A percentile compares a stretch with the other conserved stretches of the same genome.
Evolutionary conservation across 225 moss, liverwort and hornwort species (phyloP).

Genomic region (Pleurozium schreberi): DNA sequence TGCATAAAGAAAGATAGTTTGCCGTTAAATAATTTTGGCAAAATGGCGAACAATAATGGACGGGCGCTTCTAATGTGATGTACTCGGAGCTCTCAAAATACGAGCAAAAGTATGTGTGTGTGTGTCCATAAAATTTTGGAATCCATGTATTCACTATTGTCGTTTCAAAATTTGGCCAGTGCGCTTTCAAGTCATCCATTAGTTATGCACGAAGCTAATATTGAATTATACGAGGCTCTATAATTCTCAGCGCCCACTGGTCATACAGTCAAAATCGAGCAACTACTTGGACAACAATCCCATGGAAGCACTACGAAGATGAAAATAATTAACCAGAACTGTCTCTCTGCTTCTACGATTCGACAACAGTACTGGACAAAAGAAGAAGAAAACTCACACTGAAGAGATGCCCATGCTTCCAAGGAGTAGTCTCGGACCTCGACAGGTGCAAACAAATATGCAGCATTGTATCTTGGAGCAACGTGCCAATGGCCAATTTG

Average conservation of each 20-base stretch:
- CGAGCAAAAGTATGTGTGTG: neutral
- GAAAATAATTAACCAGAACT: neutral
- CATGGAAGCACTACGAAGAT: neutral
- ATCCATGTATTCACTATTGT: neutral
- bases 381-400: conserved; percentile 33
- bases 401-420: conserved; percentile 40
- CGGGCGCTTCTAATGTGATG: neutral
- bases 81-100: neutral
- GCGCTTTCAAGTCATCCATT: neutral
- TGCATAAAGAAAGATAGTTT: conserved; percentile 10
- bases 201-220: neutral
- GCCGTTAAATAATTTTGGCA: neutral
- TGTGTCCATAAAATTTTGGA: neutral
- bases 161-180: neutral
- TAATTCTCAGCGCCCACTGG: neutral
- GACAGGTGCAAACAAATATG: conserved; percentile 39
- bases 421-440: conserved; percentile 20
- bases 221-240: neutral
- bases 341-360: neutral
- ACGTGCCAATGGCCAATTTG: conserved; percentile 19
- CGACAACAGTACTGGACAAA: neutral
- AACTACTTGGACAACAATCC: neutral
- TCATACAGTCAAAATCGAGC: neutral
- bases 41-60: neutral
- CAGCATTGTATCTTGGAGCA: conserved; percentile 54